Evolutionary conservation across 768 basidiomycete species (phyloP).

Genomic region (Pholiota microspora): DNA sequence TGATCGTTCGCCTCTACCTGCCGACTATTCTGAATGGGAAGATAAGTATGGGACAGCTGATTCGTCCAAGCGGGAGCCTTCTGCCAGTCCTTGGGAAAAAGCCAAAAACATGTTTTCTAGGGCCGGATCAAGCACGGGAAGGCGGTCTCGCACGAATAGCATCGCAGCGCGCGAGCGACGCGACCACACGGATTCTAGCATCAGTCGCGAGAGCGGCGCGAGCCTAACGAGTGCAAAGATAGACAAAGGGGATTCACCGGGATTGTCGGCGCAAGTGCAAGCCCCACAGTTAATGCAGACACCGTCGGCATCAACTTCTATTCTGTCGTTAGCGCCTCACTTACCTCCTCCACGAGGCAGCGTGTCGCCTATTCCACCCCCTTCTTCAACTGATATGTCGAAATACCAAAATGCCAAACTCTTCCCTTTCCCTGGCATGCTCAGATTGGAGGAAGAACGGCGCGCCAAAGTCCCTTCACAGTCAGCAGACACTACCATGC

Average conservation of each 20-base stretch:
- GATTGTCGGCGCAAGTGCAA: conserved; percentile 39
- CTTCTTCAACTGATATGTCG: conserved; percentile 64
- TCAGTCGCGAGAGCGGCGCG: conserved; percentile 74
- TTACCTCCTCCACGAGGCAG: conserved; percentile 52
- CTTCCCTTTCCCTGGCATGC: conserved; percentile 88
- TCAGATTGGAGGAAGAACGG: conserved; percentile 72
- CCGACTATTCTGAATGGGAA: conserved; percentile 52
- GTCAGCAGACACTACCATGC: conserved; percentile 40
- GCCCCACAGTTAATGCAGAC: conserved; percentile 50
- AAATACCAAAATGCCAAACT: conserved; percentile 81
- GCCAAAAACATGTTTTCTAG: conserved; percentile 67
- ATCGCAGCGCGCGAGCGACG: conserved; percentile 64
- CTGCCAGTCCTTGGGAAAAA: conserved; percentile 68
- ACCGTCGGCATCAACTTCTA: conserved; percentile 70
- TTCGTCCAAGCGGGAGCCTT: conserved; percentile 58
- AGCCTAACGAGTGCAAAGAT: conserved; percentile 64
- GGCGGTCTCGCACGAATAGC: conserved; percentile 80
- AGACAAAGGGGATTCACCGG: conserved; percentile 45
- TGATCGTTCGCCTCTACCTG: conserved; percentile 54
- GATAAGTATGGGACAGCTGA: conserved; percentile 41
- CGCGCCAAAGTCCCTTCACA: conserved; percentile 49
- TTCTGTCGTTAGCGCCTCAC: conserved; percentile 58
- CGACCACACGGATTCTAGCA: conserved; percentile 68
- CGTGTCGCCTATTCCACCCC: conserved; percentile 77
- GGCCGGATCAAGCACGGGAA: conserved; percentile 62